phyloP scores from a whole-genome alignment of 2,329 filamentous ascomycete species.

The Didymella keratinophila region DNA sequence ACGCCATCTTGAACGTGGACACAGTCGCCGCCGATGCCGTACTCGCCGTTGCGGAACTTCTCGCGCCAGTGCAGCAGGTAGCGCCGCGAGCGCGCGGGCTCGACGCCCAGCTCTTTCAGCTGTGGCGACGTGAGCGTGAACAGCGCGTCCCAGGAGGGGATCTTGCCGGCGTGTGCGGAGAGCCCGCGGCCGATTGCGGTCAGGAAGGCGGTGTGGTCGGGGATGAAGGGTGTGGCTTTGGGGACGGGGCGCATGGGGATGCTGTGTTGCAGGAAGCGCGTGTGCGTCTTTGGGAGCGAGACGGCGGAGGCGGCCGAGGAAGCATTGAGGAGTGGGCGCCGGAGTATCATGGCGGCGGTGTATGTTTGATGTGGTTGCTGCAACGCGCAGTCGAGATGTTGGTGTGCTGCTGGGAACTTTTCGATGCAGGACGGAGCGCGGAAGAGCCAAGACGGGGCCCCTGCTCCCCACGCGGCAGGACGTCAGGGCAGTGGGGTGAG shows the following conservation, averaged over 20 bases:
- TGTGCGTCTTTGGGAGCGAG: slow-evolving; percentile 39
- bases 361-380: neutral
- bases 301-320: slow-evolving; percentile 34
- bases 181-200: slow-evolving; percentile 89
- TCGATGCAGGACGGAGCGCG: neutral
- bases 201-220: slow-evolving; percentile 85
- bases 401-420: neutral
- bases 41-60: slow-evolving; percentile 78
- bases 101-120: slow-evolving; percentile 81
- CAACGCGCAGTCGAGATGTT: neutral
- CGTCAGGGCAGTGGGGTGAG: neutral
- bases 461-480: neutral
- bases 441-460: slow-evolving; percentile 1
- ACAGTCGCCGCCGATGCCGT: slow-evolving; percentile 84
- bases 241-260: slow-evolving; percentile 63
- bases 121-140: slow-evolving; percentile 82
- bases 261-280: slow-evolving; percentile 51
- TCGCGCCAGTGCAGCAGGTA: slow-evolving; percentile 91
- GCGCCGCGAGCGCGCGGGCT: slow-evolving; percentile 79
- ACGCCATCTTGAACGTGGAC: slow-evolving; percentile 69
- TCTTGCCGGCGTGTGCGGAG: slow-evolving; percentile 81
- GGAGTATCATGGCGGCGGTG: slow-evolving; percentile 46
- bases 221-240: slow-evolving; percentile 81
- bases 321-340: slow-evolving; percentile 44
- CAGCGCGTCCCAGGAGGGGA: slow-evolving; percentile 87